Conservation (phyloP, 2,329 filamentous ascomycete species). For the Ascomycota sp. region DNA sequence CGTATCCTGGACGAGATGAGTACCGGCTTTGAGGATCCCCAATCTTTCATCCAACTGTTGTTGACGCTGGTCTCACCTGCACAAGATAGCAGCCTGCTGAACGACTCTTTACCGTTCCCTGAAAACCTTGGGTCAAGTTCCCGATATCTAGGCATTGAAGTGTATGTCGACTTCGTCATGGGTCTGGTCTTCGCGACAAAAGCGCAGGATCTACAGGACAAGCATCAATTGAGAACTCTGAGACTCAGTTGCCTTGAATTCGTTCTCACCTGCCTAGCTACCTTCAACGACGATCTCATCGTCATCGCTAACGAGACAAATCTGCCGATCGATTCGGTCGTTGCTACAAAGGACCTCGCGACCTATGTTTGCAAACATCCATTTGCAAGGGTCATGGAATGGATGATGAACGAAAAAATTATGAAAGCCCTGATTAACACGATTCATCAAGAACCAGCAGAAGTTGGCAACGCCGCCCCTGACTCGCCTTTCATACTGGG, state of each 20-base stretch:
- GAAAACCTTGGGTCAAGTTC: constrained; percentile 59
- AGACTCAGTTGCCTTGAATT: constrained; percentile 69
- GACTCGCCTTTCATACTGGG: constrained; percentile 66
- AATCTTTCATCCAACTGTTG: constrained; percentile 61
- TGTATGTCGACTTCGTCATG: constrained; percentile 78
- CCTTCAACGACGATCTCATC: constrained; percentile 86
- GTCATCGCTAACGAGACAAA: constrained; percentile 61
- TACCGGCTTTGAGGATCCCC: constrained; percentile 62
- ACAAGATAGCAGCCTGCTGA: constrained; percentile 34
- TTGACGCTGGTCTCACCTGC: constrained; percentile 48
- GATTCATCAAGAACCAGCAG: constrained; percentile 51
- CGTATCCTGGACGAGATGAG: constrained; percentile 53
- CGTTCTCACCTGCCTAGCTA: constrained; percentile 52
- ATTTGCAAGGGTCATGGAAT: constrained; percentile 88
- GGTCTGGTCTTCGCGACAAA: constrained; percentile 53
- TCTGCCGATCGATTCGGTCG: constrained; percentile 50
- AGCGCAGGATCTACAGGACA: constrained; percentile 39
- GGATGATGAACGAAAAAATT: constrained; percentile 87
- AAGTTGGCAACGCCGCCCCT: constrained; percentile 47
- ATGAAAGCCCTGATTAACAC: constrained; percentile 56
- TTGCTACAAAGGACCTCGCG: constrained; percentile 50
- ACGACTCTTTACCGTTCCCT: constrained; percentile 65
- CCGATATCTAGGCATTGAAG: constrained; percentile 63
- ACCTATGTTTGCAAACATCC: constrained; percentile 75
- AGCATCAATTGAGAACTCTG: constrained; percentile 48